A percentile compares a stretch with the other conserved stretches of the same genome.
phyloP scores from a whole-genome alignment of 2,329 filamentous ascomycete species.

The Talaromyces piceae region DNA sequence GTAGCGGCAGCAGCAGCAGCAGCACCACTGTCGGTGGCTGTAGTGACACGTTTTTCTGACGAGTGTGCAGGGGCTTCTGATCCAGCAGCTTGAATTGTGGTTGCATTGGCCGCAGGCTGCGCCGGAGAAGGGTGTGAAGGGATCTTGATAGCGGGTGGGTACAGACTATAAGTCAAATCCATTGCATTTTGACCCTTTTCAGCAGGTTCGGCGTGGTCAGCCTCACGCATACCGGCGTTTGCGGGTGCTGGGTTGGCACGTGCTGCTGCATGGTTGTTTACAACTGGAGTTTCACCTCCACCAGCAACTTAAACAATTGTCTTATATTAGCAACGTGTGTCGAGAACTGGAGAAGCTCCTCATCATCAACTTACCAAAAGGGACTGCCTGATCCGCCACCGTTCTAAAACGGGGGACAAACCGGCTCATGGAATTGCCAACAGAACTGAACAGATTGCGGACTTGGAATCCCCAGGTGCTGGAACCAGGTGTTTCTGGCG shows the following conservation, averaged over 20 bases:
- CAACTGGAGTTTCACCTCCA: constrained; percentile 1
- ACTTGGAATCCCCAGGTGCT: constrained; percentile 4
- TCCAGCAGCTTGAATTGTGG: not conserved
- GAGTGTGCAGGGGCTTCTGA: not conserved
- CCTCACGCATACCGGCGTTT: not conserved
- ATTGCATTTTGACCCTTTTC: not conserved
- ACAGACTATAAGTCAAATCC: constrained; percentile 9
- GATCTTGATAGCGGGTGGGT: not conserved
- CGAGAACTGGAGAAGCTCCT: not conserved
- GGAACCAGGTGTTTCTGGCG: constrained; percentile 1
- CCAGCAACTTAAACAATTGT: constrained; percentile 4
- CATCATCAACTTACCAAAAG: constrained; percentile 5
- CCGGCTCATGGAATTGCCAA: constrained; percentile 5
- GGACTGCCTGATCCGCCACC: constrained; percentile 6
- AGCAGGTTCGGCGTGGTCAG: not conserved
- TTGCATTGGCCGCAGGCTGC: not conserved
- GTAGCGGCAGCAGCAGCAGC: not conserved
- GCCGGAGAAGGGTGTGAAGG: not conserved
- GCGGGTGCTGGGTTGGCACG: not conserved
- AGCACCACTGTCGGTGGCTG: not conserved
- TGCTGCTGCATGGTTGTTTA: not conserved
- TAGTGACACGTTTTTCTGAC: not conserved
- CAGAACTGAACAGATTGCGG: constrained; percentile 6
- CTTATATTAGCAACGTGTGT: not conserved
- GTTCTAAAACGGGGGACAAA: constrained; percentile 7